Evolutionary conservation across 1,139 yeast species (phyloP), one percentile per base, ranked within the genome.

Genomic region (Kodamaea derodonti): DNA sequence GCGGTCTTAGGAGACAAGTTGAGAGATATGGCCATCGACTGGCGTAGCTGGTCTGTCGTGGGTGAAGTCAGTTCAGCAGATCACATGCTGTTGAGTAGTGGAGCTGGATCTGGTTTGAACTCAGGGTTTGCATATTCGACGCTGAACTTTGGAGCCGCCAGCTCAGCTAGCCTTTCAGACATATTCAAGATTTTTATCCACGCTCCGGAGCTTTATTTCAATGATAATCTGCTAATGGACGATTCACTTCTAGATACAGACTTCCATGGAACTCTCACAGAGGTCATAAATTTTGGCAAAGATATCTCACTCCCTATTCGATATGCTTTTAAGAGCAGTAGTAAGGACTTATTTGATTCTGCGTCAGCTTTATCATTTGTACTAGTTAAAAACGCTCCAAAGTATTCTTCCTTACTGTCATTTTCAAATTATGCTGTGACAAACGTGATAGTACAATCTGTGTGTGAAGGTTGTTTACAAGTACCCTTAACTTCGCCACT

Each of bases 381-480:
- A 8, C 46, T 69, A 16, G 65, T 69, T 3, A 50, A 25, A 18
- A 16, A 23, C 8, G 50, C 48, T 3, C 45, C 38, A n/a, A 39
- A 49, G 6, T 45, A 43, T 33, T 56, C 58, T 2, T 37, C 50
- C 10, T 36, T 59, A 34, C 49, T 58, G 2, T 51, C 58, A 1
- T 62, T 45, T 26, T 49, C 62, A 7, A 60, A 60, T 35, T 60
- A 46, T 35, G 37, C 56, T n/a, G 52, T 58, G 6, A 58, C 69
- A 15, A 65, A 62, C 35, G 49, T 54, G 33, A 54, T 69, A 14
- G 48, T 68, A 11, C 62, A 58, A 33, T 49, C 62, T 5, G 54
- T 69, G 2, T 58, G 70, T 40, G 72, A 69, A 31, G 57, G 67
- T 0, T 61, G 71, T 36, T 45, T 65, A 31, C 55, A 53, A 29